Percentiles rank a stretch among this genome's conserved stretches.
phyloP scores from a whole-genome alignment of 352 stramenopile species.

The Phytophthora uliginosa region DNA sequence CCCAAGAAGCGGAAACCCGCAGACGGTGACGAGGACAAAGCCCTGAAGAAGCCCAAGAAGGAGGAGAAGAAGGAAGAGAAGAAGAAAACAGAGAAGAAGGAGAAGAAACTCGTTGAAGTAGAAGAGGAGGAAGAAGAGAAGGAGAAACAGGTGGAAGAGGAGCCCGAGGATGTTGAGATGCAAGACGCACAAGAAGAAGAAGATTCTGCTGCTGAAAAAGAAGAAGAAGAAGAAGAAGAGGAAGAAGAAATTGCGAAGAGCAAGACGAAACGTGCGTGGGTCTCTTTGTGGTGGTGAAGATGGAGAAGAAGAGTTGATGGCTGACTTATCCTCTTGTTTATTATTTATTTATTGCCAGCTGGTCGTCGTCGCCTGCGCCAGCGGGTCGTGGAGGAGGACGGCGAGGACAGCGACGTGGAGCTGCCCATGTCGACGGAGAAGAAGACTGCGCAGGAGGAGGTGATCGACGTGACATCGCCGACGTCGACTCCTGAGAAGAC shows the following conservation, averaged over 20 bases:
- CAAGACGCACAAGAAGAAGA: conserved; percentile 41
- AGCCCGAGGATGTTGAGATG: conserved; percentile 37
- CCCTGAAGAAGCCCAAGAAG: conserved; percentile 35
- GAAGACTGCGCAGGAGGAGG: conserved; percentile 38
- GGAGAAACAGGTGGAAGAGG: conserved; percentile 29
- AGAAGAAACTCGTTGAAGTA: conserved; percentile 5
- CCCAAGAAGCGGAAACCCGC: conserved; percentile 40
- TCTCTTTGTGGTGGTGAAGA: neutral
- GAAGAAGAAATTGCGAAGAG: conserved; percentile 25
- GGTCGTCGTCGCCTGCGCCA: conserved; percentile 72
- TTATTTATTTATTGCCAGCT: conserved; percentile 32
- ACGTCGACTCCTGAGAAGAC: conserved; percentile 22
- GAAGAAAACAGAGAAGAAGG: conserved; percentile 5
- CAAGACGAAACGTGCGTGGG: conserved; percentile 53
- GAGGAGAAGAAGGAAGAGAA: conserved; percentile 20
- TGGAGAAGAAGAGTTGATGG: neutral
- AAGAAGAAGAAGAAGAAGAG: conserved; percentile 22
- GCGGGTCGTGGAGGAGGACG: conserved; percentile 67
- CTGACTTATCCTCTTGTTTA: neutral
- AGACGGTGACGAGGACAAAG: conserved; percentile 13
- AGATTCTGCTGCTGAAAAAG: conserved; percentile 9
- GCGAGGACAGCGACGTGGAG: conserved; percentile 58
- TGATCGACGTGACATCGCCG: conserved; percentile 50
- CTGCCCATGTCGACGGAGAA: conserved; percentile 24
- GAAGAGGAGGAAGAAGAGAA: conserved; percentile 20